A percentile compares a stretch with the other conserved stretches of the same genome.
phyloP scores from a whole-genome alignment of 75 land plant species.

The Cunninghamia lanceolata region DNA sequence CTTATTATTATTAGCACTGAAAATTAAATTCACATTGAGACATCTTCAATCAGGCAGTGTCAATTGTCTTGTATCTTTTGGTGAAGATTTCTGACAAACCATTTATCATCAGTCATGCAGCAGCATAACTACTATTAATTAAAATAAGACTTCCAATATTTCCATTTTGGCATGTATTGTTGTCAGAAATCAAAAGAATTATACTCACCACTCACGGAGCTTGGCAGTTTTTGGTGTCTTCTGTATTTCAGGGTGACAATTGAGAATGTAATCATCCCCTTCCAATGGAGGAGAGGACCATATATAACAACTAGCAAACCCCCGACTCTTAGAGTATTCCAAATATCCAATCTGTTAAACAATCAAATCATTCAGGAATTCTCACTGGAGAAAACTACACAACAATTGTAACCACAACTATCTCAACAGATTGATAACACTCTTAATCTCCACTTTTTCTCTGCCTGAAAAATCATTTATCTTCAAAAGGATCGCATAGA shows the following conservation, averaged over 20 bases:
- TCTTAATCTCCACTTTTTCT: neutral
- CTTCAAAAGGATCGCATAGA: neutral
- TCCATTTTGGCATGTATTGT: neutral
- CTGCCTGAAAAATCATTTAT: neutral
- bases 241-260: constrained; percentile 98
- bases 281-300: constrained; percentile 97
- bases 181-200: neutral
- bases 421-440: neutral
- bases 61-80: neutral
- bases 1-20: neutral
- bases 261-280: constrained; percentile 96
- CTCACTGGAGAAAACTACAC: neutral
- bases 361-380: neutral
- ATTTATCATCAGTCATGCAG: neutral
- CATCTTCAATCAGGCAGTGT: neutral
- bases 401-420: neutral
- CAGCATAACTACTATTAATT: neutral
- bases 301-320: constrained; percentile 95
- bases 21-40: neutral
- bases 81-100: neutral
- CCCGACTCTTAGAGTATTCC: constrained; percentile 88
- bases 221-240: constrained; percentile 95
- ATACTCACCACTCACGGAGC: constrained; percentile 81
- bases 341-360: constrained; percentile 83
- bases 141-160: neutral